These are phyloP conservation scores for Cochlearia excelsa DNA, from an alignment of 345 rosid species.

Conservation along the genomic window DNA sequence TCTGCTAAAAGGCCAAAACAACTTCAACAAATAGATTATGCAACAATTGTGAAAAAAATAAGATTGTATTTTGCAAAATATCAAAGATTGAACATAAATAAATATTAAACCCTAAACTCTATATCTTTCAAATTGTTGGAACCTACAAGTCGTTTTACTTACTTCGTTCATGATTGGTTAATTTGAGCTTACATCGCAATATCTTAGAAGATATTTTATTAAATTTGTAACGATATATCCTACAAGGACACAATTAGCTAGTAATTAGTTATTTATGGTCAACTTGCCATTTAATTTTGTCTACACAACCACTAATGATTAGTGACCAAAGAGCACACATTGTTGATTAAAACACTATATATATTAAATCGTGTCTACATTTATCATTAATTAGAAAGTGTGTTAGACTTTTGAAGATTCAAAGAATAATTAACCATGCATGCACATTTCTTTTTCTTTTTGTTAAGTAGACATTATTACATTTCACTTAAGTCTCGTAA, in stretches of 20 bases:
- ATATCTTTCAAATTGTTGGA: too few relatives aligned
- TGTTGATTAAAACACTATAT: slow-evolving; percentile 7
- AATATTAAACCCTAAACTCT: too few relatives aligned
- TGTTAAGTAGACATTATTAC: slow-evolving; percentile 32
- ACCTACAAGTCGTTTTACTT: too few relatives aligned
- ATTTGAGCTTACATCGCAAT: too few relatives aligned
- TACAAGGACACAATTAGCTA: not conserved
- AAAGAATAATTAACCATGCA: slow-evolving; percentile 22
- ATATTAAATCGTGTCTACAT: slow-evolving; percentile 4
- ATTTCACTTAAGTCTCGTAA: slow-evolving; percentile 30
- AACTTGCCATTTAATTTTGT: slow-evolving; percentile 14
- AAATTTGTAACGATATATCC: not conserved
- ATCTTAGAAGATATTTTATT: too few relatives aligned
- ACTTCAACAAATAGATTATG: too few relatives aligned
- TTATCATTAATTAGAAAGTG: slow-evolving; percentile 15
- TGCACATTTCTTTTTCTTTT: slow-evolving; percentile 21
- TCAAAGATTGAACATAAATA: too few relatives aligned
- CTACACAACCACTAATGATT: slow-evolving; percentile 11
- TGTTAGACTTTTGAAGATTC: slow-evolving; percentile 20
- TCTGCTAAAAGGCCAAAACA: too few relatives aligned
- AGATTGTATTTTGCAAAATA: too few relatives aligned
- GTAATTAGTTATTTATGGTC: slow-evolving; percentile 23
- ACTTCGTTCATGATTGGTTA: too few relatives aligned
- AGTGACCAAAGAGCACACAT: slow-evolving; percentile 23
- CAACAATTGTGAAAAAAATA: too few relatives aligned